Percentiles rank a stretch among this genome's conserved stretches.
Conservation (phyloP, 768 basidiomycete species). For the Boletus rex-veris region DNA sequence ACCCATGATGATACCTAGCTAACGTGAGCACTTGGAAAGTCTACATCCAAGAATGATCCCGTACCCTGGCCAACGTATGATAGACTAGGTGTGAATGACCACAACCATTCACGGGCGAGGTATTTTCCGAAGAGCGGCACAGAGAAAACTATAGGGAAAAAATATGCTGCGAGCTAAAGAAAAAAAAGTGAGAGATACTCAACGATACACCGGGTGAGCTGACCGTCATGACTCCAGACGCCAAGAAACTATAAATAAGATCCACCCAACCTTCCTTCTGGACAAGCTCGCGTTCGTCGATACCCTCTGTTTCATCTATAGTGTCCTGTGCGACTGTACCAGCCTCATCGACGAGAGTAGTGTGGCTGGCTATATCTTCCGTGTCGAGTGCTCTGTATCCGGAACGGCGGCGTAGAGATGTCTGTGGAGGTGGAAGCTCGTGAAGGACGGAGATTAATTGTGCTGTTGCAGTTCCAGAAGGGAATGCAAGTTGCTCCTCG, state of each 20-base stretch:
- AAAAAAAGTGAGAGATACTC: not conserved
- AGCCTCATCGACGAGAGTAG: slow-evolving; percentile 1
- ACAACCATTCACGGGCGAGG: slow-evolving; percentile 85
- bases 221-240: slow-evolving; percentile 76
- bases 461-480: slow-evolving; percentile 94
- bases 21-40: slow-evolving; percentile 1
- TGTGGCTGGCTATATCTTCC: slow-evolving; percentile 29
- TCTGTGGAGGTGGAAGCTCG: slow-evolving; percentile 62
- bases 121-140: slow-evolving; percentile 83
- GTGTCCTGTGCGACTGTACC: slow-evolving; percentile 18
- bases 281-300: slow-evolving; percentile 45
- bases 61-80: slow-evolving; percentile 89
- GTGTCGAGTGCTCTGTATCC: slow-evolving; percentile 49
- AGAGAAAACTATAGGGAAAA: slow-evolving; percentile 85
- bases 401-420: slow-evolving; percentile 48
- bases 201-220: slow-evolving; percentile 19
- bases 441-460: slow-evolving; percentile 92
- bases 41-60: not conserved
- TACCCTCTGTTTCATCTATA: slow-evolving; percentile 25
- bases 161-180: slow-evolving; percentile 73
- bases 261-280: slow-evolving; percentile 73
- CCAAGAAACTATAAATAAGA: slow-evolving; percentile 73
- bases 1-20: slow-evolving; percentile 93
- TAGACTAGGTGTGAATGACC: slow-evolving; percentile 89
- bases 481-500: slow-evolving; percentile 90